These are phyloP conservation scores for Globisporangium megalacanthum DNA, from an alignment of 352 stramenopile species.

Conservation along the genomic window DNA sequence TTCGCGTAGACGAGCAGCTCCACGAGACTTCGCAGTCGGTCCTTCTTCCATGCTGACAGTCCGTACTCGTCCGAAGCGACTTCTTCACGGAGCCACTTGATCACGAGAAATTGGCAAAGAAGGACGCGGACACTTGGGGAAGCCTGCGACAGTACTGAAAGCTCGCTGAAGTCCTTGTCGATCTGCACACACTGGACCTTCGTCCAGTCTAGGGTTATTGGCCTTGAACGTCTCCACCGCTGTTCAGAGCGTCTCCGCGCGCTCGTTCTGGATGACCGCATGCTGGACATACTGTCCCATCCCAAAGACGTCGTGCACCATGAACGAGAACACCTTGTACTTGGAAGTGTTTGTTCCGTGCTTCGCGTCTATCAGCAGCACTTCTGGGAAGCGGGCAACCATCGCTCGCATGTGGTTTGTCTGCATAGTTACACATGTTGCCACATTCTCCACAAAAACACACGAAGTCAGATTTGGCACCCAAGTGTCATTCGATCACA, in stretches of 20 bases:
- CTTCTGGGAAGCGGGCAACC: not conserved
- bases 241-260: slow-evolving; percentile 6
- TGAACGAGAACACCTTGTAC: not conserved
- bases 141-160: not conserved
- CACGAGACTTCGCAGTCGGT: slow-evolving; percentile 9
- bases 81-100: slow-evolving; percentile 17
- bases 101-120: slow-evolving; percentile 22
- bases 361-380: not conserved
- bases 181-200: slow-evolving; percentile 16
- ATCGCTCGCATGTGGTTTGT: not conserved
- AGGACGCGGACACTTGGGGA: slow-evolving; percentile 14
- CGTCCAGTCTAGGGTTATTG: slow-evolving; percentile 12
- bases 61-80: slow-evolving; percentile 11
- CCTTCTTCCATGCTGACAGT: slow-evolving; percentile 16
- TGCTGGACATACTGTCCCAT: slow-evolving; percentile 17
- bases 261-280: slow-evolving; percentile 17
- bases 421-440: too few species aligned
- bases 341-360: not conserved
- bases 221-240: slow-evolving; percentile 18
- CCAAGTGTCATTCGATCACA: too few species aligned
- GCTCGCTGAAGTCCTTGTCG: slow-evolving; percentile 29
- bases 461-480: too few species aligned
- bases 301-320: not conserved
- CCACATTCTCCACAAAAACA: too few species aligned
- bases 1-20: slow-evolving; percentile 15